Percentiles rank a stretch among this genome's conserved stretches.
These are phyloP conservation scores for Nymphaea thermarum DNA, from an alignment of 164 flowering plant genomes.

Conservation along the genomic window DNA sequence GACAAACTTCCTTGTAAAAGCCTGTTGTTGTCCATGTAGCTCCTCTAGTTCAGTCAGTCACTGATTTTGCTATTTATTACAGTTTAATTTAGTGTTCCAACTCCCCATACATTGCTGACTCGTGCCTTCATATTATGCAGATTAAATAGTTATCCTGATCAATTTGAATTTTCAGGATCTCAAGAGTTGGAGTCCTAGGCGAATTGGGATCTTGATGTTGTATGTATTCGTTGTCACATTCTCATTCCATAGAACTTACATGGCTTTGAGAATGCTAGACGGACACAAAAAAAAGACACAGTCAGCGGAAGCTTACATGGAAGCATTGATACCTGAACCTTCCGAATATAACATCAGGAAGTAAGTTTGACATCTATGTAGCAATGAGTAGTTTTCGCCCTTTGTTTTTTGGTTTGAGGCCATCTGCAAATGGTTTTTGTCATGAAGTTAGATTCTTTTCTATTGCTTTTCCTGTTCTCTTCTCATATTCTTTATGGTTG, in stretches of 20 bases:
- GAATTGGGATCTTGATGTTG: slow-evolving; percentile 49
- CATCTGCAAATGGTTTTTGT: too few relatives aligned
- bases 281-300: slow-evolving; percentile 38
- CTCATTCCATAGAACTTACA: slow-evolving; percentile 53
- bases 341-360: slow-evolving; percentile 58
- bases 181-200: slow-evolving; percentile 66
- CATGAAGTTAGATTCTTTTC: background rate
- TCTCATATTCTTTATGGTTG: background rate
- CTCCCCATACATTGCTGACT: too few relatives aligned
- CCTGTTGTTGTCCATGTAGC: too few relatives aligned
- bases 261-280: slow-evolving; percentile 40
- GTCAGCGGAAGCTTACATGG: slow-evolving; percentile 87
- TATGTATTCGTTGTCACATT: slow-evolving; percentile 37
- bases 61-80: too few relatives aligned
- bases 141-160: background rate
- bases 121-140: too few relatives aligned
- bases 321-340: slow-evolving; percentile 94
- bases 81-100: too few relatives aligned
- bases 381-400: background rate
- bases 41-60: too few relatives aligned
- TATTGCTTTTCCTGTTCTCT: background rate
- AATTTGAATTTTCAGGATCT: slow-evolving; percentile 45
- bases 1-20: too few relatives aligned
- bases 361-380: slow-evolving; percentile 24
- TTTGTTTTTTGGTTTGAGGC: too few relatives aligned